Percentiles rank a stretch among this genome's conserved stretches.
Conservation (phyloP, 2,329 filamentous ascomycete genomes). For the Fusarium metavorans region DNA sequence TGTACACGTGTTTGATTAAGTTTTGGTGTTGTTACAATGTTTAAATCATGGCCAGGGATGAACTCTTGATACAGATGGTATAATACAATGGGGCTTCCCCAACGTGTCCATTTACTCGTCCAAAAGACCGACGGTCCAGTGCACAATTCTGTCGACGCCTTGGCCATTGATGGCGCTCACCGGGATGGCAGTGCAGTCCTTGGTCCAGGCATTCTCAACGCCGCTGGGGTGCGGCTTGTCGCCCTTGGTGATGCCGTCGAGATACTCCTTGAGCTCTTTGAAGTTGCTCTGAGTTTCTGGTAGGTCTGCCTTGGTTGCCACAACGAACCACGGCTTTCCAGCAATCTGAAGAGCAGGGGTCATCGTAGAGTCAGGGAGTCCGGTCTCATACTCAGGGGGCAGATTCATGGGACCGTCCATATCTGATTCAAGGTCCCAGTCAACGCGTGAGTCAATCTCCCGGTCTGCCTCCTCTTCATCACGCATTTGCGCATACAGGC, state of each 20-base stretch:
- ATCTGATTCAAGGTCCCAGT: conserved; percentile 69
- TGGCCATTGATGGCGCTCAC: conserved; percentile 91
- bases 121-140: conserved; percentile 78
- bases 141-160: conserved; percentile 80
- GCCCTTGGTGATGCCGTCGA: conserved; percentile 74
- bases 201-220: conserved; percentile 67
- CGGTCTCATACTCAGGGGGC: conserved; percentile 31
- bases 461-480: conserved; percentile 78
- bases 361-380: conserved; percentile 13
- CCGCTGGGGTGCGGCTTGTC: conserved; percentile 79
- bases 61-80: conserved; percentile 36
- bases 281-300: conserved; percentile 85
- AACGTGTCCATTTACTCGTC: conserved; percentile 54
- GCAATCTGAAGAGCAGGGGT: conserved; percentile 76
- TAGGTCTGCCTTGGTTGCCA: conserved; percentile 92
- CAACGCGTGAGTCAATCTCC: conserved; percentile 67
- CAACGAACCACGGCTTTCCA: conserved; percentile 96
- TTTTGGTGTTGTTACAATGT: conserved; percentile 39
- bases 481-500: conserved; percentile 83
- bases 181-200: conserved; percentile 78
- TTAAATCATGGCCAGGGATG: conserved; percentile 29
- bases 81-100: conserved; percentile 35
- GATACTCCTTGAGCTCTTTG: conserved; percentile 74
- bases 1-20: conserved; percentile 36
- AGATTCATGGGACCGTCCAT: conserved; percentile 44